phyloP scores from a whole-genome alignment of 495 filamentous ascomycete species.

The Aspergillus mulundensis region DNA sequence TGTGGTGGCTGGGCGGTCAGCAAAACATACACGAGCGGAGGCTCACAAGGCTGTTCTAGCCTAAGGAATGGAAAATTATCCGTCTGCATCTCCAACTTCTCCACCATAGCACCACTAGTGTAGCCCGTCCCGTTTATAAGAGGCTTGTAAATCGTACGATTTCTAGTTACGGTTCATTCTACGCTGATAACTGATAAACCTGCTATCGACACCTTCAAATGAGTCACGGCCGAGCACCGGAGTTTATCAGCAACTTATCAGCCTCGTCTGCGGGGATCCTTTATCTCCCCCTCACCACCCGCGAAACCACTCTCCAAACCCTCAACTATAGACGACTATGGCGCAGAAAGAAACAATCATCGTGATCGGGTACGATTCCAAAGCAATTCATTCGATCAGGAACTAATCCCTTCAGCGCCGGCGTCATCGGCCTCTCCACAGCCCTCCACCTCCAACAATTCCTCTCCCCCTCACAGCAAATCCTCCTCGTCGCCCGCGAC shows the following conservation, averaged over 20 bases:
- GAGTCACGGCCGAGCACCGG: conserved; percentile 2
- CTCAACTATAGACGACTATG: conserved; percentile 15
- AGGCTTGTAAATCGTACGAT: not conserved
- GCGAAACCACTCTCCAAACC: not conserved
- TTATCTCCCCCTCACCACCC: not conserved
- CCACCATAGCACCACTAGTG: not conserved
- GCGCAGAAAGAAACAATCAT: conserved; percentile 35
- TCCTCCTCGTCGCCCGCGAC: conserved; percentile 54
- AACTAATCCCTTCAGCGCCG: conserved; percentile 29
- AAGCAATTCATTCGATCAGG: not conserved
- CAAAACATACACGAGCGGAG: not conserved
- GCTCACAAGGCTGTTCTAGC: not conserved
- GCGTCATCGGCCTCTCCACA: conserved; percentile 54
- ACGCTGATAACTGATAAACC: not conserved
- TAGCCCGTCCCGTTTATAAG: not conserved
- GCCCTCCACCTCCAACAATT: conserved; percentile 48
- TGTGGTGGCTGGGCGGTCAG: conserved; percentile 4
- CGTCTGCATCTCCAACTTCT: not conserved
- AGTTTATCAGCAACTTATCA: not conserved
- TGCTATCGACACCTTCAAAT: not conserved
- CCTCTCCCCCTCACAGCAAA: conserved; percentile 29
- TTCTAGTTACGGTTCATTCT: not conserved
- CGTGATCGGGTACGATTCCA: conserved; percentile 37
- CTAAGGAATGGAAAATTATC: conserved; percentile 4
- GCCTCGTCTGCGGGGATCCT: not conserved